Evolutionary conservation across 441 rosid genomes (phyloP).

Genomic region (Populus hybrid): DNA sequence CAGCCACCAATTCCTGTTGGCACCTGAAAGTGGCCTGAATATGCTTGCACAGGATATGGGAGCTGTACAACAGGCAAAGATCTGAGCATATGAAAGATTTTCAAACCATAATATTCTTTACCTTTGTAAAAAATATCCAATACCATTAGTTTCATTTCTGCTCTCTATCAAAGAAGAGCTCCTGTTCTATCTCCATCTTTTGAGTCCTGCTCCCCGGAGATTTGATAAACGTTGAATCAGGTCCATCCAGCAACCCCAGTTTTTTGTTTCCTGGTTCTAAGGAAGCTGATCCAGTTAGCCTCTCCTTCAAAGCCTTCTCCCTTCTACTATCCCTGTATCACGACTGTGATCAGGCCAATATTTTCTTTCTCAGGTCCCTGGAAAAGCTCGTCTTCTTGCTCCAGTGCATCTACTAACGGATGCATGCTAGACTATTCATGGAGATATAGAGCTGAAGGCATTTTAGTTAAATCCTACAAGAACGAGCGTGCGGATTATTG

Average conservation of each 20-base stretch:
- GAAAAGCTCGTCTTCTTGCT: no score
- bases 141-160: not conserved
- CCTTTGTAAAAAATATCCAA: not conserved
- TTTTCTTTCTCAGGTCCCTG: no score
- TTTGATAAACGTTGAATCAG: not conserved
- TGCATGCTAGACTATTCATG: not conserved
- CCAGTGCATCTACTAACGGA: not conserved
- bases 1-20: not conserved
- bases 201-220: not conserved
- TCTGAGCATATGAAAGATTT: not conserved
- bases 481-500: not conserved
- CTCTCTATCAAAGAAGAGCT: not conserved
- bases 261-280: no score
- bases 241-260: no score
- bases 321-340: no score
- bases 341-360: no score
- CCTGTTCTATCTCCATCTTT: not conserved
- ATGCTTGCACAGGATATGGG: not conserved
- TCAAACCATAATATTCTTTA: not conserved
- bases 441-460: not conserved
- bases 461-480: not conserved
- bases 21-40: not conserved
- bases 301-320: no score
- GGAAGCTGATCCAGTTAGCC: no score
- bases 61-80: not conserved